These are phyloP conservation scores for Talaromyces sp. DNA, from an alignment of 2,329 filamentous ascomycete genomes.

Conservation along the genomic window DNA sequence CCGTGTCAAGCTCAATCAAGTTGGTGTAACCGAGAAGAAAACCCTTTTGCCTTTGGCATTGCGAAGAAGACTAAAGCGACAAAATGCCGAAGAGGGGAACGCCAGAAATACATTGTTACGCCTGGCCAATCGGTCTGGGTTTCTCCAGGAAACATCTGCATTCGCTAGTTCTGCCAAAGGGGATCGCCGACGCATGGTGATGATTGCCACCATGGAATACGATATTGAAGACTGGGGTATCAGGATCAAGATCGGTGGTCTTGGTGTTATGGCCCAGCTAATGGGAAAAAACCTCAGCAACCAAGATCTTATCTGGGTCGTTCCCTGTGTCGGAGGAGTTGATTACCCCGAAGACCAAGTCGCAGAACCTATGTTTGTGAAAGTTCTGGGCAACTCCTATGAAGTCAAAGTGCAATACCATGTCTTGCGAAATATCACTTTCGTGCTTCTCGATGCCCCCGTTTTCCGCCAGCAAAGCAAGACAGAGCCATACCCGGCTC, in stretches of 20 bases:
- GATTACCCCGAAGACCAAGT: conserved; percentile 58
- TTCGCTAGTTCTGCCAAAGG: conserved; percentile 25
- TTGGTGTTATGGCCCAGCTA: conserved; percentile 66
- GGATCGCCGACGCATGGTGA: conserved; percentile 48
- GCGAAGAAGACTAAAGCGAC: conserved; percentile 30
- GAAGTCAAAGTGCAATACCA: conserved; percentile 63
- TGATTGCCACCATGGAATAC: conserved; percentile 69
- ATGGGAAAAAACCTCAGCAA: conserved; percentile 64
- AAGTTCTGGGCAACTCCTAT: conserved; percentile 57
- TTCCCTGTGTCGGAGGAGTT: conserved; percentile 59
- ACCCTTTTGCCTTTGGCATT: conserved; percentile 34
- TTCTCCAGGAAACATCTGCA: conserved; percentile 32
- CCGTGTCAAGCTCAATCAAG: conserved; percentile 59
- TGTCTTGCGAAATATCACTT: conserved; percentile 61
- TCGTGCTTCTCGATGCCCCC: conserved; percentile 62
- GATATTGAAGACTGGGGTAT: conserved; percentile 67
- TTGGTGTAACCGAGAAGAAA: conserved; percentile 51
- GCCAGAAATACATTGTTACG: conserved; percentile 31
- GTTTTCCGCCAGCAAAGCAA: conserved; percentile 62
- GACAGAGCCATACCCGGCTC: conserved; percentile 60
- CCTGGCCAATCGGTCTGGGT: conserved; percentile 31
- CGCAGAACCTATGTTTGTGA: conserved; percentile 59
- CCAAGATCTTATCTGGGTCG: conserved; percentile 63
- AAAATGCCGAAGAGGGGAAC: conserved; percentile 20
- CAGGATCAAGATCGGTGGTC: conserved; percentile 67